A percentile compares a stretch with the other conserved stretches of the same genome.
Evolutionary conservation across 2,329 filamentous ascomycete genomes (phyloP).

Genomic region (Fusarium sp.): DNA sequence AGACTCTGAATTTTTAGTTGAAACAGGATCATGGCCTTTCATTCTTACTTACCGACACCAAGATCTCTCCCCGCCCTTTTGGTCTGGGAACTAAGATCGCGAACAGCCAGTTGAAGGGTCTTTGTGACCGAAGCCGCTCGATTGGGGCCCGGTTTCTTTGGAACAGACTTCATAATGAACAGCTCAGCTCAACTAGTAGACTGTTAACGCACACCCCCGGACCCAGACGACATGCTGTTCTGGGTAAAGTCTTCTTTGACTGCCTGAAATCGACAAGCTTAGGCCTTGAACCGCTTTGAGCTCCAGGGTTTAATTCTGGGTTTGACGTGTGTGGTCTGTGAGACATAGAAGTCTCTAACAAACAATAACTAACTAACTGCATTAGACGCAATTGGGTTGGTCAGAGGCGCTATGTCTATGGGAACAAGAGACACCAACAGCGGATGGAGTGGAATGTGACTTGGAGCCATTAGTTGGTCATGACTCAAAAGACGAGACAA

Average conservation of each 20-base stretch:
- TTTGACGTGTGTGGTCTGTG: conserved; percentile 21
- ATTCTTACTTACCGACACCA: neutral
- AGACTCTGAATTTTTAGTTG: conserved; percentile 19
- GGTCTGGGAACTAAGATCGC: conserved; percentile 39
- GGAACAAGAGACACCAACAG: conserved; percentile 34
- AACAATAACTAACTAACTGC: conserved; percentile 3
- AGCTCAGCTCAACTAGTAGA: neutral
- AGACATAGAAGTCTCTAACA: conserved; percentile 34
- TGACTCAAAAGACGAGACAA: conserved; percentile 45
- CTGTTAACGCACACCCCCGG: neutral
- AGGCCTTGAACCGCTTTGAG: conserved; percentile 25
- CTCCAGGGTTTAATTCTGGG: conserved; percentile 35
- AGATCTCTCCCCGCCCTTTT: conserved; percentile 36
- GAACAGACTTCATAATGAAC: conserved; percentile 8
- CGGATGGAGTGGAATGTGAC: conserved; percentile 46
- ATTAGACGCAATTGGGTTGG: conserved; percentile 45
- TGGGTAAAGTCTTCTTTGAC: conserved; percentile 44
- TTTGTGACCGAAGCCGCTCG: conserved; percentile 46
- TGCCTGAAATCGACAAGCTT: conserved; percentile 1
- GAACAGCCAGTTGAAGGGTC: conserved; percentile 41
- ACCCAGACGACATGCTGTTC: conserved; percentile 34
- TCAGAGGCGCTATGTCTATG: conserved; percentile 25
- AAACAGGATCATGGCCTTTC: conserved; percentile 14
- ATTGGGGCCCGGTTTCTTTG: conserved; percentile 29
- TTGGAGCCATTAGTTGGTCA: conserved; percentile 23